Evolutionary conservation across 768 basidiomycete species (phyloP), one percentile per base, ranked within the genome.

Genomic region (Lyophyllum atratum): DNA sequence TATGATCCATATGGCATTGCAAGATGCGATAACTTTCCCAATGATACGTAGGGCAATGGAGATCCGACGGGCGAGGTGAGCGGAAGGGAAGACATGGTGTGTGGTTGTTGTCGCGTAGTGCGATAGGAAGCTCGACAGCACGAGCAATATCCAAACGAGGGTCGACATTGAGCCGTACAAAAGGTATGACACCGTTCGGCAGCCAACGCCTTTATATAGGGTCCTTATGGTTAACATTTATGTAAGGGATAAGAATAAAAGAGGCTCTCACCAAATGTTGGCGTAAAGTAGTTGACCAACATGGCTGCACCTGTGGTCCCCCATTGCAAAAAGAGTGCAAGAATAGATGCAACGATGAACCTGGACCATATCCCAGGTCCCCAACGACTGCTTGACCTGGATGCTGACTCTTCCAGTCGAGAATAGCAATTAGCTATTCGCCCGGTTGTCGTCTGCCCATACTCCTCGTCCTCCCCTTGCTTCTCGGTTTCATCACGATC

Each of bases 1-100:
- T n/a, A 69, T 11, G 15, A 70, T 59, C 64, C 68, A 64, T 9
- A 65, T 14, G n/a, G 64, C 61, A 51, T 70, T 71, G 21, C 57
- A 37, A 6, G 59, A 54, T 4, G 68, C 70, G 3, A 66, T 22
- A 14, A 61, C 24, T 56, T 71, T 68, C 8, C 60, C 69, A 2
- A 60, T 40, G 3, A 60, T 56, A n/a, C 68, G 63, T 24, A 68
- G 49, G 48, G 52, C 28, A 26, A 67, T 62, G 6, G 68, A 59
- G 8, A 59, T 5, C 5, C 39, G 59, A 49, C 66, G 66, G 68
- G 21, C 59, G 52, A 56, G 60, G 33, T 14, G 34, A 22, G 62
- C 44, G 42, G 37, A 54, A 54, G 56, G 2, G 37, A 58, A 29
- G n/a, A n/a, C n/a, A 39, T 56, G n/a, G 50, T 56, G 58, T 28